Percentiles rank a stretch among this genome's conserved stretches.
phyloP scores from a whole-genome alignment of 2,329 filamentous ascomycete species.

The Diaporthe nobilis region DNA sequence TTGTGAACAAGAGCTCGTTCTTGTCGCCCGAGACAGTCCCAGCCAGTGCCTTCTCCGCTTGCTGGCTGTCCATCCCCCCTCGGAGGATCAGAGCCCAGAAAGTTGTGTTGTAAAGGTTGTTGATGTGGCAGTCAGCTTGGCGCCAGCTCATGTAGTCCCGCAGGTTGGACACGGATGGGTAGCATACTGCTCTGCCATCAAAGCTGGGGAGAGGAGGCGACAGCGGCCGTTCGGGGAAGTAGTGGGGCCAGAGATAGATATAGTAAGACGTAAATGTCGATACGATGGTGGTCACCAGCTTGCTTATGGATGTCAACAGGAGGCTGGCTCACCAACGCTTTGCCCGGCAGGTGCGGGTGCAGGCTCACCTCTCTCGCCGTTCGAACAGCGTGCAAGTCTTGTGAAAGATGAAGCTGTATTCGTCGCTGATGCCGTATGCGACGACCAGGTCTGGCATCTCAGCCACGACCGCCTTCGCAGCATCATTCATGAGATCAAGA shows the following conservation, averaged over 20 bases:
- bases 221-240: constrained; percentile 80
- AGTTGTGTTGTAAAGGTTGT: constrained; percentile 97
- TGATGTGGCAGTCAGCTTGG: constrained; percentile 98
- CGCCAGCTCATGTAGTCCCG: constrained; percentile 98
- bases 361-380: constrained; percentile 77
- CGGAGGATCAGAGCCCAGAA: constrained; percentile 91
- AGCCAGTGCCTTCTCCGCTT: constrained; percentile 85
- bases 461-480: constrained; percentile 86
- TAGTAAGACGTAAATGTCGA: constrained; percentile 96
- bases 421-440: constrained; percentile 94
- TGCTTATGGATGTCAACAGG: constrained; percentile 65
- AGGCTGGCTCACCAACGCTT: not conserved
- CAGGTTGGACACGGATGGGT: constrained; percentile 85
- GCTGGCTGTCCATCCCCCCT: constrained; percentile 80
- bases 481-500: constrained; percentile 93
- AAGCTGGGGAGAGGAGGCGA: constrained; percentile 87
- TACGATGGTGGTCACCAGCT: constrained; percentile 90
- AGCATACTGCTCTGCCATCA: constrained; percentile 91
- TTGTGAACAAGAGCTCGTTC: constrained; percentile 93
- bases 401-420: constrained; percentile 94
- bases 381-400: constrained; percentile 88
- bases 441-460: constrained; percentile 88
- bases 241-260: constrained; percentile 81
- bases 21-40: constrained; percentile 90
- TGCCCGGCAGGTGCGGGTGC: not conserved